phyloP scores from a whole-genome alignment of 371 early-diverging fungal genomes.

The Mortierella sp. region DNA sequence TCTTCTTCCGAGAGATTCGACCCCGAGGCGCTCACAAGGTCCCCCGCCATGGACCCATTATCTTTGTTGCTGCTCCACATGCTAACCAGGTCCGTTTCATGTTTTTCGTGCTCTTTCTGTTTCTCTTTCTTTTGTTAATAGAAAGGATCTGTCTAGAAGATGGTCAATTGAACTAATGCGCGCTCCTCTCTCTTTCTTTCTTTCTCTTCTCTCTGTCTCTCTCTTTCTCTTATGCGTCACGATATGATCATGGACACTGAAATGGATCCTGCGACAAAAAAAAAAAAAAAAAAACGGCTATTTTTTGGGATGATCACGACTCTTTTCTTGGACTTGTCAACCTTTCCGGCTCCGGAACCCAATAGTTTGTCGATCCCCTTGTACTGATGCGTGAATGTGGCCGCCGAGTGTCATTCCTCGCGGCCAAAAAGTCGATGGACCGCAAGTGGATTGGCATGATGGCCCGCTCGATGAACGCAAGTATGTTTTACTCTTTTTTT shows the following conservation, averaged over 20 bases:
- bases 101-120: too few species aligned
- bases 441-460: slow-evolving; percentile 85
- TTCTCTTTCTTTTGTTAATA: too few species aligned
- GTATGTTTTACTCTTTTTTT: slow-evolving; percentile 47
- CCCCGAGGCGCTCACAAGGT: slow-evolving; percentile 87
- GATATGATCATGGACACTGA: too few species aligned
- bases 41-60: slow-evolving; percentile 87
- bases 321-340: not conserved
- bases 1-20: slow-evolving; percentile 92
- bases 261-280: too few species aligned
- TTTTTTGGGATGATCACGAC: not conserved
- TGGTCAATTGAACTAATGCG: too few species aligned
- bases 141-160: too few species aligned
- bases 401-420: slow-evolving; percentile 84
- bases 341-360: too few species aligned
- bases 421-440: slow-evolving; percentile 87
- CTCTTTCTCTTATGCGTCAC: not conserved
- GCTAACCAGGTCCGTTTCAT: slow-evolving; percentile 91
- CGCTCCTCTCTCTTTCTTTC: too few species aligned
- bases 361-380: slow-evolving; percentile 91
- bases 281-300: too few species aligned
- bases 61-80: slow-evolving; percentile 96
- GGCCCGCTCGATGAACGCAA: slow-evolving; percentile 77
- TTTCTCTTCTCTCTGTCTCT: too few species aligned
- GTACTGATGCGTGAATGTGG: slow-evolving; percentile 80